Percentiles rank a stretch among this genome's conserved stretches.
These are phyloP conservation scores for Aspergillus sclerotialis DNA, from an alignment of 2,329 filamentous ascomycete species.

Conservation along the genomic window DNA sequence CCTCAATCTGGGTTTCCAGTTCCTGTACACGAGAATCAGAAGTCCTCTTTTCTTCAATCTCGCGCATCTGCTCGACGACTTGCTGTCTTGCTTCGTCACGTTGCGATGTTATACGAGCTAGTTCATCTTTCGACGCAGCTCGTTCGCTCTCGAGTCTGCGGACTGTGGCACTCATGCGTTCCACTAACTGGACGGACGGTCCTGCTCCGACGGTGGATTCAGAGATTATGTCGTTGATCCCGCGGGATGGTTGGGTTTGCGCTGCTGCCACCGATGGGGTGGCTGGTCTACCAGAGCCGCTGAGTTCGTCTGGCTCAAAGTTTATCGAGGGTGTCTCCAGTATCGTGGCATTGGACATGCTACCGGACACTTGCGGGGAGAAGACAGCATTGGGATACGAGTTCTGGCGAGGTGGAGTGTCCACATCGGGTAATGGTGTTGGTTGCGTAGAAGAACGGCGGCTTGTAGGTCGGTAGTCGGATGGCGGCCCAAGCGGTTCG, in stretches of 20 bases:
- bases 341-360: constrained; percentile 13
- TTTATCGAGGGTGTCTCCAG: constrained; percentile 31
- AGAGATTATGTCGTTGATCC: constrained; percentile 77
- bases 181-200: constrained; percentile 88
- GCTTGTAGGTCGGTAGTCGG: constrained; percentile 32
- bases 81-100: constrained; percentile 87
- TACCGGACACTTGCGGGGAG: constrained; percentile 21
- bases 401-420: constrained; percentile 40
- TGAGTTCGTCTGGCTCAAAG: constrained; percentile 43
- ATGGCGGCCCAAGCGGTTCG: constrained; percentile 30
- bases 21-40: constrained; percentile 54
- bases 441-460: constrained; percentile 35
- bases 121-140: constrained; percentile 78
- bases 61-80: constrained; percentile 83
- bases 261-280: constrained; percentile 33
- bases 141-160: constrained; percentile 88
- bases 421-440: constrained; percentile 27
- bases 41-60: constrained; percentile 63
- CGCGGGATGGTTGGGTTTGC: constrained; percentile 41
- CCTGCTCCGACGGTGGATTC: constrained; percentile 85
- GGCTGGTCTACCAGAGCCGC: constrained; percentile 23
- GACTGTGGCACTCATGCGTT: constrained; percentile 90
- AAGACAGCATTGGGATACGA: constrained; percentile 30
- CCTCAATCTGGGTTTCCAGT: constrained; percentile 61
- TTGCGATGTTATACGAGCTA: constrained; percentile 71